Conservation (phyloP, 2,329 filamentous ascomycete genomes). For the Herpotrichia juniperi region DNA sequence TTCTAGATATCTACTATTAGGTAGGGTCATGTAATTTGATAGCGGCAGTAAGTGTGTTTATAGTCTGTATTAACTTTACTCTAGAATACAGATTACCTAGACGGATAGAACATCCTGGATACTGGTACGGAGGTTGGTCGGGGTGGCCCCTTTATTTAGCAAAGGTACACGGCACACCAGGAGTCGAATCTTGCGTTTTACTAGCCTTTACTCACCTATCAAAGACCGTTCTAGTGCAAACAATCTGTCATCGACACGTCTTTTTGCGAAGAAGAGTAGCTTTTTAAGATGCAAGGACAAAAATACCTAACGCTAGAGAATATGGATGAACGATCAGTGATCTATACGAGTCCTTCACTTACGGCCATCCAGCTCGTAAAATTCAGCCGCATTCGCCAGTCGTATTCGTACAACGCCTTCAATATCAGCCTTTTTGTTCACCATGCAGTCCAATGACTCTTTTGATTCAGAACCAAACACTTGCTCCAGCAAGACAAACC, state of each 20-base stretch:
- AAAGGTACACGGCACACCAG: constrained; percentile 19
- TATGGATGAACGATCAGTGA: constrained; percentile 19
- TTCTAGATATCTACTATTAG: constrained; percentile 14
- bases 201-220: constrained; percentile 22
- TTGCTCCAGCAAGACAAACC: constrained; percentile 23
- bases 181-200: constrained; percentile 17
- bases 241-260: constrained; percentile 13
- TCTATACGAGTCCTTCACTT: background rate
- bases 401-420: constrained; percentile 17
- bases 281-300: constrained; percentile 17
- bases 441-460: constrained; percentile 11
- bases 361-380: constrained; percentile 2
- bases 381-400: constrained; percentile 16
- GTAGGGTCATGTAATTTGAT: constrained; percentile 20
- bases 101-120: constrained; percentile 23
- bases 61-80: background rate
- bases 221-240: constrained; percentile 18
- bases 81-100: constrained; percentile 14
- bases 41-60: constrained; percentile 9
- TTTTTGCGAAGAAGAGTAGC: constrained; percentile 21
- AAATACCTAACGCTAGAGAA: background rate
- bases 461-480: constrained; percentile 10
- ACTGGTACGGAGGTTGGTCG: constrained; percentile 15
- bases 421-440: constrained; percentile 19
- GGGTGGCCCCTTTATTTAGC: constrained; percentile 16